phyloP scores from a whole-genome alignment of 2,329 filamentous ascomycete genomes.

The Hymenotorrendiella dingleyae region DNA sequence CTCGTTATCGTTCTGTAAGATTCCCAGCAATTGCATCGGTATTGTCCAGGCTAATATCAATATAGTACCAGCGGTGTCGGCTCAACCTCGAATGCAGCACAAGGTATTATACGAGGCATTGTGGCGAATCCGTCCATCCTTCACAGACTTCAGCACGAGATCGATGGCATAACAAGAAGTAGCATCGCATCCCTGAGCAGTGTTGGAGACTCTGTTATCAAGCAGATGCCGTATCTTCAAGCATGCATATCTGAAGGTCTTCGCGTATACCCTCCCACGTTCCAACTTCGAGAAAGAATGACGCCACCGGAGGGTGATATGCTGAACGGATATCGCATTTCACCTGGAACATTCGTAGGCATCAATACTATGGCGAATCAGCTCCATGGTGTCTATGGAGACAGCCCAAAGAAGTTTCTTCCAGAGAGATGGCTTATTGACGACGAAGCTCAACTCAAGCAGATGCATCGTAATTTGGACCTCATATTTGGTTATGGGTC shows the following conservation, averaged over 20 bases:
- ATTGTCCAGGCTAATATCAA: conserved; percentile 1
- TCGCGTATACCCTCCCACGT: conserved; percentile 40
- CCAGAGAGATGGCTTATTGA: conserved; percentile 45
- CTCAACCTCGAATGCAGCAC: conserved; percentile 50
- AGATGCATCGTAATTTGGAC: conserved; percentile 37
- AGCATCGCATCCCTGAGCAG: not conserved
- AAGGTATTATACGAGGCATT: conserved; percentile 13
- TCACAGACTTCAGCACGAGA: conserved; percentile 11
- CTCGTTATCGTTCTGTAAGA: conserved; percentile 24
- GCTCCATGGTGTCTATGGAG: conserved; percentile 31
- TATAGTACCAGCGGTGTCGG: conserved; percentile 47
- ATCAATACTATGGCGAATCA: conserved; percentile 29
- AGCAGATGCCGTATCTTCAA: conserved; percentile 41
- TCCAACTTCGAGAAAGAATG: conserved; percentile 22
- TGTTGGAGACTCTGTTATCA: conserved; percentile 31
- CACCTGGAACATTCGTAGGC: conserved; percentile 24
- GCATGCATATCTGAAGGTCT: conserved; percentile 45
- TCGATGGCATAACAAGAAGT: not conserved
- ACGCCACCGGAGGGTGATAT: conserved; percentile 17
- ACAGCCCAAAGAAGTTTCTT: conserved; percentile 36
- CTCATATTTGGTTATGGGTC: conserved; percentile 40
- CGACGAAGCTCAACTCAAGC: conserved; percentile 9
- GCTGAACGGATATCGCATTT: conserved; percentile 13
- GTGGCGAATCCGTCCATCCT: conserved; percentile 13
- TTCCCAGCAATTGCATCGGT: not conserved